Conservation (phyloP, 2,329 filamentous ascomycete species). For the Orbilia quercus region DNA sequence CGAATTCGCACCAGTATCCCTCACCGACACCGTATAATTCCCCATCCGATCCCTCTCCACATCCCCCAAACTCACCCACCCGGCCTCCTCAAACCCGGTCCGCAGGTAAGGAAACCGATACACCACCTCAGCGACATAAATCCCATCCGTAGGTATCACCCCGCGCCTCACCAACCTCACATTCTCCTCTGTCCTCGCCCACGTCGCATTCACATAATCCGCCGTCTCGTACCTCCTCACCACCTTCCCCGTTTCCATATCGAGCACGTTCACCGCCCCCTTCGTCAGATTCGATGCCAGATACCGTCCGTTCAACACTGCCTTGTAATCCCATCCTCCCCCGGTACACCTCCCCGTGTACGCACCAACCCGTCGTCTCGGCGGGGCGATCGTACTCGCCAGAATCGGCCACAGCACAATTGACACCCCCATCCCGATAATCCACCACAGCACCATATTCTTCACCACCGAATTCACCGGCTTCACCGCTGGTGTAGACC, state of each 20-base stretch:
- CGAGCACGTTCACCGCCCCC: constrained; percentile 25
- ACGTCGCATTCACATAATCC: constrained; percentile 34
- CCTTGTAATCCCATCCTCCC: constrained; percentile 40
- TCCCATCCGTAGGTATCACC: neutral
- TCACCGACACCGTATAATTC: constrained; percentile 38
- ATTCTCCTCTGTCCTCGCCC: constrained; percentile 26
- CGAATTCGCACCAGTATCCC: constrained; percentile 8
- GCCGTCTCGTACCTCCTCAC: constrained; percentile 2
- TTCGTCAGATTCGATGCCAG: constrained; percentile 20
- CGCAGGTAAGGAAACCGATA: constrained; percentile 41
- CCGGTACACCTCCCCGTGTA: constrained; percentile 24
- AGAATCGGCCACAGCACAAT: constrained; percentile 40
- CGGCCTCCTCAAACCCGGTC: constrained; percentile 21
- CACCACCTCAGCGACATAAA: constrained; percentile 18
- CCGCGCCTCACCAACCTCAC: constrained; percentile 17
- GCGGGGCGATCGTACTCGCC: constrained; percentile 26
- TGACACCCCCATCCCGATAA: neutral
- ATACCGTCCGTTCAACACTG: constrained; percentile 31
- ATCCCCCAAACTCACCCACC: constrained; percentile 36
- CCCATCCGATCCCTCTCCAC: constrained; percentile 18
- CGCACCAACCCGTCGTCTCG: constrained; percentile 5
- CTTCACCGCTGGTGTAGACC: neutral
- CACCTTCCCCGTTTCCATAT: constrained; percentile 1
- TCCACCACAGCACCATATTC: neutral
- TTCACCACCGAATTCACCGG: neutral